Conservation (phyloP, 2,329 filamentous ascomycete species). For the Myriosclerotinia curreyana region DNA sequence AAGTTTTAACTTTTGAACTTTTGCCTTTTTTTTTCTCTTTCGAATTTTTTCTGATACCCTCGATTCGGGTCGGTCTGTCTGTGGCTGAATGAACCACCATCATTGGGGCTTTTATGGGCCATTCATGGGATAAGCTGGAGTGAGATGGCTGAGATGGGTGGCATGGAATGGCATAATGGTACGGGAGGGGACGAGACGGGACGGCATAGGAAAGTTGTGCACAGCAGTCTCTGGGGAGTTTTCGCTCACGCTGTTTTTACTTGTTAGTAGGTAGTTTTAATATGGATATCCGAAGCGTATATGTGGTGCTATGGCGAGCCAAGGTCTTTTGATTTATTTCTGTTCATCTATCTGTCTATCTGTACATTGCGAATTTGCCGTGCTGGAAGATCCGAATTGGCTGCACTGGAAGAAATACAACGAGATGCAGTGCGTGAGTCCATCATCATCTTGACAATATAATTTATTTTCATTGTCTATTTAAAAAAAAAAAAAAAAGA, state of each 20-base stretch:
- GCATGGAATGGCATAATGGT: background rate
- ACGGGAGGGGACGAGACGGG: background rate
- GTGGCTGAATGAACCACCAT: background rate
- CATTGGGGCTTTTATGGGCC: too few species aligned
- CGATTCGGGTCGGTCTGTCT: background rate
- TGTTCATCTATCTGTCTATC: background rate
- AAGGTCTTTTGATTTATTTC: background rate
- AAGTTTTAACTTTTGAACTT: too few species aligned
- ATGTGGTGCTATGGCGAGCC: background rate
- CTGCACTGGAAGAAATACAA: background rate
- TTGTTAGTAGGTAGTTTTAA: background rate
- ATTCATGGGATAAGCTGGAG: background rate
- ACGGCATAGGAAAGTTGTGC: background rate
- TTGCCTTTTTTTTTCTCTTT: too few species aligned
- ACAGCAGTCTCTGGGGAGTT: background rate
- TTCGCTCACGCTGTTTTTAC: background rate
- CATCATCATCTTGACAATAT: background rate
- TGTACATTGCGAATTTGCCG: background rate
- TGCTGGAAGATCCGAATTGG: background rate
- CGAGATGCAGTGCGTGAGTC: background rate
- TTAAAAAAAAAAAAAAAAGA: constrained; percentile 6
- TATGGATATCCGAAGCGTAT: background rate
- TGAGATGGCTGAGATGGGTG: too few species aligned
- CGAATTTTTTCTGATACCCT: background rate
- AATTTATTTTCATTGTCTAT: background rate